phyloP scores from a whole-genome alignment of 148 eudicot genomes.

The Diospyros lotus region DNA sequence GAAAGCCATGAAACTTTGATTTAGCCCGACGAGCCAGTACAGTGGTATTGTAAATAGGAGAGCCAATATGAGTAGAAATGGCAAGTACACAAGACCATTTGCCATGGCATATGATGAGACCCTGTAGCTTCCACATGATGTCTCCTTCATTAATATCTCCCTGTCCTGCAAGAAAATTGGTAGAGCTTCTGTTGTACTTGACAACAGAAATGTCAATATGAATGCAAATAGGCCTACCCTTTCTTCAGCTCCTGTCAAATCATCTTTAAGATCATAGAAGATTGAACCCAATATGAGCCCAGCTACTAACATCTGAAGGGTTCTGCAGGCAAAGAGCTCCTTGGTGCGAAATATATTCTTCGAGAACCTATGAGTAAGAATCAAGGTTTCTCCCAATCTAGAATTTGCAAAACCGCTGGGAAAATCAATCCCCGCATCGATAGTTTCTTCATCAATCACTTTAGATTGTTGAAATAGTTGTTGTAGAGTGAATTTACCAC shows the following conservation, averaged over 20 bases:
- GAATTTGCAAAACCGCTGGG: conserved; percentile 47
- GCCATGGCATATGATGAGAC: conserved; percentile 90
- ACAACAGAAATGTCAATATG: conserved; percentile 70
- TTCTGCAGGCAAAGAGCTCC: conserved; percentile 79
- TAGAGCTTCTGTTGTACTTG: conserved; percentile 84
- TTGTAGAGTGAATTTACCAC: conserved; percentile 55
- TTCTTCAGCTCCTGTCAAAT: conserved; percentile 72
- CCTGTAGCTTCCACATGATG: conserved; percentile 82
- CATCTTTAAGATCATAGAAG: conserved; percentile 57
- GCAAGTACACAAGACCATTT: conserved; percentile 82
- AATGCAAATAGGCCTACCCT: conserved; percentile 93
- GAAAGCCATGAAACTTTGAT: conserved; percentile 53
- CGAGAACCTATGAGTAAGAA: conserved; percentile 72
- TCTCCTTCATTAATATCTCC: conserved; percentile 91
- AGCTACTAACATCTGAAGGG: conserved; percentile 71
- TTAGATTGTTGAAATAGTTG: conserved; percentile 90
- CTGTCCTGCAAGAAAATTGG: conserved; percentile 93
- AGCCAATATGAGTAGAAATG: conserved; percentile 70
- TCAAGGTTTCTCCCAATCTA: conserved; percentile 47
- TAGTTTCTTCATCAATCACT: conserved; percentile 61
- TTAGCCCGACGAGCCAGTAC: conserved; percentile 84
- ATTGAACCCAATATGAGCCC: conserved; percentile 85
- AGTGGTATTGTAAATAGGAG: conserved; percentile 65
- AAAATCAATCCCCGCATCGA: conserved; percentile 13
- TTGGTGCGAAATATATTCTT: conserved; percentile 74